A percentile compares a stretch with the other conserved stretches of the same genome.
Evolutionary conservation across 2,329 filamentous ascomycete species (phyloP).

Genomic region (Claviceps pazoutovae): DNA sequence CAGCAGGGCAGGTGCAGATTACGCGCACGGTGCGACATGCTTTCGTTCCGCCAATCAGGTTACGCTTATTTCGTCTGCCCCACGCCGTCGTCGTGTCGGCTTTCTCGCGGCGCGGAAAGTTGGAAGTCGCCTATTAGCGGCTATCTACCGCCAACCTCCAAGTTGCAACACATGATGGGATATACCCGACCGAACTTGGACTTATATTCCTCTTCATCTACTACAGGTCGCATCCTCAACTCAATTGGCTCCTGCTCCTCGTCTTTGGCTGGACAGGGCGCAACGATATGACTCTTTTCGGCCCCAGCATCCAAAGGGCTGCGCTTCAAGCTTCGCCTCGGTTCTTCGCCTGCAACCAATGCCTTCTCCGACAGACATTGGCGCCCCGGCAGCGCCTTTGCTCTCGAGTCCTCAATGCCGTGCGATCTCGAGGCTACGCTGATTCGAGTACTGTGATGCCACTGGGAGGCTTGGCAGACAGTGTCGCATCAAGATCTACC

Average conservation of each 20-base stretch:
- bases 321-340: constrained; percentile 24
- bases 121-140: neutral
- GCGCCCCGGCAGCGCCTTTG: constrained; percentile 16
- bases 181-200: neutral
- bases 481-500: constrained; percentile 13
- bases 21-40: neutral
- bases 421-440: constrained; percentile 26
- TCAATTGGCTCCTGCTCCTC: neutral
- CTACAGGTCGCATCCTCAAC: neutral
- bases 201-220: neutral
- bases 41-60: constrained; percentile 18
- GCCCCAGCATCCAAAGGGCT: constrained; percentile 27
- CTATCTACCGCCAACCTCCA: neutral
- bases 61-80: constrained; percentile 8
- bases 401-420: constrained; percentile 25
- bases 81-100: neutral
- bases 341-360: constrained; percentile 36
- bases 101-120: neutral
- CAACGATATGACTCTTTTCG: constrained; percentile 26
- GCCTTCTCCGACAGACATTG: constrained; percentile 22
- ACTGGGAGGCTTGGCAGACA: constrained; percentile 14
- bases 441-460: constrained; percentile 19
- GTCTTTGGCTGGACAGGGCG: neutral
- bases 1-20: too few species aligned
- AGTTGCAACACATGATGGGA: neutral